Percentiles rank a stretch among this genome's conserved stretches.
These are phyloP conservation scores for Ichthyophthirius multifiliis DNA, from an alignment of 169 alveolate species.

Conservation along the genomic window DNA sequence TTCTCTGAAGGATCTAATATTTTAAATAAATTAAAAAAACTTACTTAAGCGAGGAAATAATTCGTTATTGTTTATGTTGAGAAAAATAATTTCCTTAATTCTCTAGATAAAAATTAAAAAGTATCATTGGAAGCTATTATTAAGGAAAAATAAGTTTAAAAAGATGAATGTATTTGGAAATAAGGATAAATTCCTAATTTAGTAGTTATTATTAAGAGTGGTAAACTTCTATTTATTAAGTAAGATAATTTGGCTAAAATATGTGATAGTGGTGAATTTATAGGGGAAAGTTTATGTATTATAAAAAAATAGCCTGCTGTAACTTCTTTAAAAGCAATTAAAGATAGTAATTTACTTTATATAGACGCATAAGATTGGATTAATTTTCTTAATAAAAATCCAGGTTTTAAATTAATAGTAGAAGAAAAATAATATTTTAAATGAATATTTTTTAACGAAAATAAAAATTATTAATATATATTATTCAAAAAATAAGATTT, in stretches of 20 bases:
- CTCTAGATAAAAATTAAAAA: slow-evolving; percentile 23
- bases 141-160: slow-evolving; percentile 20
- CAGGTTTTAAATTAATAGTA: slow-evolving; percentile 18
- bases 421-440: background rate
- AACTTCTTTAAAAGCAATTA: slow-evolving; percentile 25
- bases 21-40: slow-evolving; percentile 19
- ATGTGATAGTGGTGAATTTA: slow-evolving; percentile 25
- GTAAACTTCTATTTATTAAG: slow-evolving; percentile 7
- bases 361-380: slow-evolving; percentile 11
- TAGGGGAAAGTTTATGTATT: slow-evolving; percentile 22
- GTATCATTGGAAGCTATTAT: slow-evolving; percentile 29
- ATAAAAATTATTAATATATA: too few relatives aligned
- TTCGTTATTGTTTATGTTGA: slow-evolving; percentile 17
- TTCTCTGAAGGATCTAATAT: slow-evolving; percentile 39
- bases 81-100: slow-evolving; percentile 19
- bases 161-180: slow-evolving; percentile 1
- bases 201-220: background rate
- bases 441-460: too few relatives aligned
- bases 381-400: slow-evolving; percentile 28
- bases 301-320: background rate
- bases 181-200: background rate
- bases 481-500: too few relatives aligned
- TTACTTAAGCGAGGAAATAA: slow-evolving; percentile 25
- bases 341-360: slow-evolving; percentile 4
- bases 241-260: slow-evolving; percentile 17